A percentile compares a stretch with the other conserved stretches of the same genome.
Evolutionary conservation across 306 rosid genomes (phyloP).

Genomic region (Lablab purpureus): DNA sequence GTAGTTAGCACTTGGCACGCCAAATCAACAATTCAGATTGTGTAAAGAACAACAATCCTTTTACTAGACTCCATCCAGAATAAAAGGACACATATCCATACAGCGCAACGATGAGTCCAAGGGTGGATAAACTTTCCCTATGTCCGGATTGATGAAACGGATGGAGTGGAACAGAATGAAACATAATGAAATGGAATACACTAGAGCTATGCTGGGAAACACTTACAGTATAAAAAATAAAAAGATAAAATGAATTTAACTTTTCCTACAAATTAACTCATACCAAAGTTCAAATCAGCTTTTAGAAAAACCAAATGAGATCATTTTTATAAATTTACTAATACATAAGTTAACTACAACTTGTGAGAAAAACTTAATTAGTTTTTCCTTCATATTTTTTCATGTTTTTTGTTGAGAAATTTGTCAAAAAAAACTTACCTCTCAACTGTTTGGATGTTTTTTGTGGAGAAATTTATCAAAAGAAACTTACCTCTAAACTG

Average conservation of each 20-base stretch:
- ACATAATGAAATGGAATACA: not conserved
- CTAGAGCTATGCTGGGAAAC: not conserved
- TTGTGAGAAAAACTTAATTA: not conserved
- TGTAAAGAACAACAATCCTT: slow-evolving; percentile 22
- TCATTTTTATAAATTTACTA: not conserved
- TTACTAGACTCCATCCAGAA: slow-evolving; percentile 8
- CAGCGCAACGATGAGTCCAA: not conserved
- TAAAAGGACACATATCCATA: not conserved
- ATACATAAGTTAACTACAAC: not conserved
- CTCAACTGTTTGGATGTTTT: too few relatives aligned
- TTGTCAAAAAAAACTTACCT: too few relatives aligned
- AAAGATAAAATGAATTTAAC: not conserved
- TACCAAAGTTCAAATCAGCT: not conserved
- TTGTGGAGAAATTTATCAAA: too few relatives aligned
- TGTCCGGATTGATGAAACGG: not conserved
- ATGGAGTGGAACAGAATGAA: not conserved
- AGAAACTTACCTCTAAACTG: not conserved
- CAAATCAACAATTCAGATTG: slow-evolving; percentile 42
- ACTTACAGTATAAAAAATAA: too few relatives aligned
- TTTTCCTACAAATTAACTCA: not conserved
- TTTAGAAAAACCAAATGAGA: too few relatives aligned
- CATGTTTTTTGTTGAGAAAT: too few relatives aligned
- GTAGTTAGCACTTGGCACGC: slow-evolving; percentile 43
- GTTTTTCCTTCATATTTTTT: not conserved
- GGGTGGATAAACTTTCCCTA: not conserved